Base-by-base conservation (phyloP, 768 basidiomycete genomes). In the Suillus brevipes region DNA sequence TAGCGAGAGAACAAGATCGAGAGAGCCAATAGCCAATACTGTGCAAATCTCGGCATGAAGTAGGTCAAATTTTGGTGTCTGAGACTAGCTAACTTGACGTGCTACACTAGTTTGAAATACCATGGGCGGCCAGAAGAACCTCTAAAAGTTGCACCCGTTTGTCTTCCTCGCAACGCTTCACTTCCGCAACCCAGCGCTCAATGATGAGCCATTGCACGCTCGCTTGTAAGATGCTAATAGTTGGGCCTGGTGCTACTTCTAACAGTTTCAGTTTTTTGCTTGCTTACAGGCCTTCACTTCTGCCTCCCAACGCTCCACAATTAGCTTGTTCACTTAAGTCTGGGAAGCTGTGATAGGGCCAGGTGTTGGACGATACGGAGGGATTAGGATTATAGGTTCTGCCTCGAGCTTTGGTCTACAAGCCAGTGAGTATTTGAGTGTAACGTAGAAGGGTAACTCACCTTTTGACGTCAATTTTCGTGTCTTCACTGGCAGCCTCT, bases 41-140 rank as follows among this genome's bases (percentile, higher is more conserved):
- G 75, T 55, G 77, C 78, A 6, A 78, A 78, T 62, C 70, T 78
- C 14, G 77, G 74, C 7, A 77, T 78, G 71, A 79, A 78, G 78
- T 77, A 60, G 3, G 40, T 43, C 10, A 3, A 14, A 14, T 25
- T 4, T 23, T 13, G 43, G 18, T 40, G 18, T 64, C n/a, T 13
- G 23, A n/a, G n/a, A n/a, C n/a, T n/a, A n/a, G n/a, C 38, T 40
- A 14, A 40, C 1, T 40, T 40, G 38, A 40, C 12, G 13, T 6
- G 18, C 43, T n/a, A 45, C 2, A 0, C 4, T 45, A 45, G 43
- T 45, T 9, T 45, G 9, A 45, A 45, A 45, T 45, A 18, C 43
- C 43, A 43, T 43, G 43, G 43, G 43, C 4, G 4, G 43, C 43
- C 4, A 45, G 20, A 45, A 45, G 43, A 10, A 45, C 2, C 20